phyloP scores from a whole-genome alignment of 2,329 filamentous ascomycete genomes.

The Penicillium sp. region DNA sequence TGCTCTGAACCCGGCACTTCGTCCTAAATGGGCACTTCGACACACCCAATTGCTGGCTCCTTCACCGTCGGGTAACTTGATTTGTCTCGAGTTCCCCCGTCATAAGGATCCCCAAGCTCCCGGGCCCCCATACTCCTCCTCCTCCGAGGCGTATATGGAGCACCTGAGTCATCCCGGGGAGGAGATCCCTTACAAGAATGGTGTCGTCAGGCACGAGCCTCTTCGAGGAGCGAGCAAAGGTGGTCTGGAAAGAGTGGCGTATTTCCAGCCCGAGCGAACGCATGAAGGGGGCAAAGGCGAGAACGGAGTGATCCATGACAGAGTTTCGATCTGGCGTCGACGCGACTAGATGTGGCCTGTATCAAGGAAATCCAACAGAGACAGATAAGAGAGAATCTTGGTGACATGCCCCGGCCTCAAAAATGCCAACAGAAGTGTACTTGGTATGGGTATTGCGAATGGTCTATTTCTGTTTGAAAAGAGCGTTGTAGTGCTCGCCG shows the following conservation, averaged over 20 bases:
- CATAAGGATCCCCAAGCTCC: conserved; percentile 59
- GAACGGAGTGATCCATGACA: conserved; percentile 39
- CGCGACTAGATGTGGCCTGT: conserved; percentile 20
- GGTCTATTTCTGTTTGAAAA: conserved; percentile 49
- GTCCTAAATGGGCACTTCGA: conserved; percentile 55
- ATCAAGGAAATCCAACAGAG: background rate
- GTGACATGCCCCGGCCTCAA: background rate
- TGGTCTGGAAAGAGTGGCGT: conserved; percentile 46
- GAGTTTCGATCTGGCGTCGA: conserved; percentile 43
- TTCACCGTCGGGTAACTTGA: conserved; percentile 45
- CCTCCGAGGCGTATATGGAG: conserved; percentile 64
- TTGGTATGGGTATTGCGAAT: background rate
- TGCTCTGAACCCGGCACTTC: conserved; percentile 51
- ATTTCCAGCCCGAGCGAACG: conserved; percentile 54
- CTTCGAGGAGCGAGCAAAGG: conserved; percentile 40
- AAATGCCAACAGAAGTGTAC: background rate
- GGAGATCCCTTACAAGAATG: conserved; percentile 57
- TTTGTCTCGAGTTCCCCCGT: conserved; percentile 73
- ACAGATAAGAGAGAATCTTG: background rate
- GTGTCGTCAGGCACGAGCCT: conserved; percentile 47
- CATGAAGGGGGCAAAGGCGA: conserved; percentile 50
- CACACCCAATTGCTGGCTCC: conserved; percentile 52
- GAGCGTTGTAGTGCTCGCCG: conserved; percentile 95
- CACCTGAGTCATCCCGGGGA: conserved; percentile 67
- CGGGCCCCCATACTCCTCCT: conserved; percentile 69